These are phyloP conservation scores for Microsporum audouinii DNA, from an alignment of 2,329 filamentous ascomycete genomes.

Conservation along the genomic window DNA sequence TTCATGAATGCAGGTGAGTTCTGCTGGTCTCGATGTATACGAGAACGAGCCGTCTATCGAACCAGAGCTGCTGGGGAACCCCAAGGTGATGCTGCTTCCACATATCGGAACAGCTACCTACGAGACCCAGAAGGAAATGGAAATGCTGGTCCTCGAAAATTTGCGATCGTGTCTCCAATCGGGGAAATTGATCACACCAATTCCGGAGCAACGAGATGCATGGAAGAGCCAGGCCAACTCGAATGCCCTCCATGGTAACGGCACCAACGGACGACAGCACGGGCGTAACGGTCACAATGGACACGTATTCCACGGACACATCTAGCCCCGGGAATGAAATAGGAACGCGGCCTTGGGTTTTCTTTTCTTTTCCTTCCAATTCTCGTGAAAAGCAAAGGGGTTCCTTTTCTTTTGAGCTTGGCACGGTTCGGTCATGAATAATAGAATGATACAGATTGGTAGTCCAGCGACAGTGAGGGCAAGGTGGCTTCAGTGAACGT, in stretches of 20 bases:
- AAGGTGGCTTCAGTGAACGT: constrained; percentile 4
- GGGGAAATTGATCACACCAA: constrained; percentile 47
- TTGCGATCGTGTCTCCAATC: constrained; percentile 46
- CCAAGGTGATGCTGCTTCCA: constrained; percentile 43
- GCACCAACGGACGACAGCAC: not conserved
- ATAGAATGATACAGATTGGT: constrained; percentile 4
- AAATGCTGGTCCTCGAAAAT: constrained; percentile 48
- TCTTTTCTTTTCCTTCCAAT: not conserved
- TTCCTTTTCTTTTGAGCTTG: not conserved
- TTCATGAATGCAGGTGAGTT: constrained; percentile 24
- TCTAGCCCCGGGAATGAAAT: not conserved
- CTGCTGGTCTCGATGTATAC: constrained; percentile 38
- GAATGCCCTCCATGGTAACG: not conserved
- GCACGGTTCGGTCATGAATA: not conserved
- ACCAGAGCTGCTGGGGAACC: constrained; percentile 36
- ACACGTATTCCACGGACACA: not conserved
- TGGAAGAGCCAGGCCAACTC: constrained; percentile 8
- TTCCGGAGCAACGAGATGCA: constrained; percentile 46
- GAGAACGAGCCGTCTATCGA: constrained; percentile 39
- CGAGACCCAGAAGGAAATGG: constrained; percentile 53
- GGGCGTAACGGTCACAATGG: constrained; percentile 4
- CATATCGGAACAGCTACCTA: constrained; percentile 50
- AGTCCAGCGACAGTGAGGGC: not conserved
- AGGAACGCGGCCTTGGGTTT: not conserved
- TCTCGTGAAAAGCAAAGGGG: not conserved